Conservation (phyloP, 192 early-diverging fungal species). For the Radiomyces spectabilis region DNA sequence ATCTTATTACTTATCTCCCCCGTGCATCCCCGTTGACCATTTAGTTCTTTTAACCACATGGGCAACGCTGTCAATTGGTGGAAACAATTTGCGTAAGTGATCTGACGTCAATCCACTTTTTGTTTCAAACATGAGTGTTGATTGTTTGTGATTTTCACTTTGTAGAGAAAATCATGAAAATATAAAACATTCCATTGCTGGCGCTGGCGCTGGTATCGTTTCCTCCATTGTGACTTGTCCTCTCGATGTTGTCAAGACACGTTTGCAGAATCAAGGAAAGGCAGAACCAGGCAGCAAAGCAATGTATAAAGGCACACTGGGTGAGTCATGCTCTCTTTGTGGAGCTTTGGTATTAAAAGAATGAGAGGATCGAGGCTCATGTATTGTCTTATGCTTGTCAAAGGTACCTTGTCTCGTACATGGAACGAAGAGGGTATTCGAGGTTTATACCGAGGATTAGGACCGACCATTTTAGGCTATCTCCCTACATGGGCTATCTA, state of each 20-base stretch:
- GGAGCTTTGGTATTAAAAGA: background rate
- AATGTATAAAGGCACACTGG: slow-evolving; percentile 51
- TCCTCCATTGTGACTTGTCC: slow-evolving; percentile 83
- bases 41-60: too few relatives aligned
- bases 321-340: slow-evolving; percentile 13
- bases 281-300: slow-evolving; percentile 17
- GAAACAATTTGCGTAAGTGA: slow-evolving; percentile 14
- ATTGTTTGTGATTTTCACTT: background rate
- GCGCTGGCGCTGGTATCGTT: slow-evolving; percentile 75
- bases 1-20: too few relatives aligned
- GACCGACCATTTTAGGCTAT: slow-evolving; percentile 83
- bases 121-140: background rate
- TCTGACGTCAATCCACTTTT: background rate
- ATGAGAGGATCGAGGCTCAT: too few relatives aligned
- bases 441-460: slow-evolving; percentile 85
- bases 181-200: slow-evolving; percentile 72
- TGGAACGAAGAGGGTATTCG: slow-evolving; percentile 75
- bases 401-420: slow-evolving; percentile 63
- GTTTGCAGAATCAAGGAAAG: slow-evolving; percentile 80
- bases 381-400: background rate
- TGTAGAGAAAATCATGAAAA: slow-evolving; percentile 36
- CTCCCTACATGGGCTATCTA: slow-evolving; percentile 90
- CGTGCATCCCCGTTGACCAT: too few relatives aligned
- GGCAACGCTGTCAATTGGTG: slow-evolving; percentile 16
- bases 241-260: slow-evolving; percentile 90